A percentile compares a stretch with the other conserved stretches of the same genome.
These are phyloP conservation scores for Aspergillus taichungensis DNA, from an alignment of 495 filamentous ascomycete species.

Conservation along the genomic window DNA sequence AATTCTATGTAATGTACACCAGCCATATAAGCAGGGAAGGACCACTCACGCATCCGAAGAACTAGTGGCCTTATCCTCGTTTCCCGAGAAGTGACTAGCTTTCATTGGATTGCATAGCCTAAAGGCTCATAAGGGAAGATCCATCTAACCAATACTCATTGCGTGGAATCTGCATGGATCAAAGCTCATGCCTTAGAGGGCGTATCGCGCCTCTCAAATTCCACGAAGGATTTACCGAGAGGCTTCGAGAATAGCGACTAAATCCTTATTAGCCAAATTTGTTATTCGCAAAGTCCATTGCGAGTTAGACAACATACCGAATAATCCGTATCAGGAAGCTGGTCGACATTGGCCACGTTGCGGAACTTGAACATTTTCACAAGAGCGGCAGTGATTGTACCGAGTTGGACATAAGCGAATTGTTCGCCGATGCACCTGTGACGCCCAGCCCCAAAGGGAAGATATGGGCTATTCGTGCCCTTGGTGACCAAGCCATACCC, in stretches of 20 bases:
- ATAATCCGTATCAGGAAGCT: conserved; percentile 42
- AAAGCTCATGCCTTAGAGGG: conserved; percentile 19
- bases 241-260: conserved; percentile 47
- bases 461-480: conserved; percentile 46
- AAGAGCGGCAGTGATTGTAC: conserved; percentile 37
- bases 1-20: too few relatives aligned
- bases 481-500: conserved; percentile 41
- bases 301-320: conserved; percentile 22
- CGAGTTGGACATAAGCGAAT: conserved; percentile 47
- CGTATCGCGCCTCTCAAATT: conserved; percentile 31
- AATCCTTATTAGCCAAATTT: conserved; percentile 5
- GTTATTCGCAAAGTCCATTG: neutral
- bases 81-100: too few relatives aligned
- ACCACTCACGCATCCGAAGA: too few relatives aligned
- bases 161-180: too few relatives aligned
- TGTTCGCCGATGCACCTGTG: conserved; percentile 51
- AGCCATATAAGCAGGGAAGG: too few relatives aligned
- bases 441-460: conserved; percentile 47
- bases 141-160: too few relatives aligned
- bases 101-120: too few relatives aligned
- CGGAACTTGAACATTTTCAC: conserved; percentile 38
- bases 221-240: conserved; percentile 31
- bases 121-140: too few relatives aligned
- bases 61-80: too few relatives aligned
- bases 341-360: conserved; percentile 18